phyloP scores from a whole-genome alignment of 1,139 yeast species.

The Saccharomyces pastorianus region DNA sequence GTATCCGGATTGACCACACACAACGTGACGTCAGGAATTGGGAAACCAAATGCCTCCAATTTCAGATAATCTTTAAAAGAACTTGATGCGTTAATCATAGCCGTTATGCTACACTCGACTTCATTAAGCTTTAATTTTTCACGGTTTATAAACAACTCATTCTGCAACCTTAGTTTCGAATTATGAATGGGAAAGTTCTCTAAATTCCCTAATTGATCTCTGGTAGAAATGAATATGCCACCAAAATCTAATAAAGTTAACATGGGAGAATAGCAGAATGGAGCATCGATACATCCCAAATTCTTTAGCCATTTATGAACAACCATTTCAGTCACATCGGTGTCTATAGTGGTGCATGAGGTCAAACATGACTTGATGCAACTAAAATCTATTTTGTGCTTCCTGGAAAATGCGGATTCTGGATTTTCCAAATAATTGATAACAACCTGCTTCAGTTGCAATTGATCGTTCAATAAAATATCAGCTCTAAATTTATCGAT shows the following conservation, averaged over 20 bases:
- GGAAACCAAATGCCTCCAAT: conserved; percentile 89
- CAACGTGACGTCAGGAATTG: conserved; percentile 85
- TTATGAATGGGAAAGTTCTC: conserved; percentile 28
- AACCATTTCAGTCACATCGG: conserved; percentile 83
- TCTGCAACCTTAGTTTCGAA: conserved; percentile 24
- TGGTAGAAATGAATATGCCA: conserved; percentile 85
- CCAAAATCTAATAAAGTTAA: conserved; percentile 88
- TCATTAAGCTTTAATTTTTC: conserved; percentile 72
- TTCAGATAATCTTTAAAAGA: conserved; percentile 42
- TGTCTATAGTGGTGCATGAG: conserved; percentile 85
- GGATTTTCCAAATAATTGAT: conserved; percentile 92
- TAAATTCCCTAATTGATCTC: conserved; percentile 67
- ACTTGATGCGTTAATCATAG: conserved; percentile 27
- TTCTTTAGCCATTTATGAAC: conserved; percentile 92
- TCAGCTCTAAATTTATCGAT: conserved; percentile 66
- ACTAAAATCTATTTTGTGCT: conserved; percentile 69
- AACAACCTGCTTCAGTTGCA: conserved; percentile 86
- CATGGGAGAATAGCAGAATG: conserved; percentile 81
- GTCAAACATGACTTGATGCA: conserved; percentile 84
- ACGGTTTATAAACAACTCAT: conserved; percentile 69
- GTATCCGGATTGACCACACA: conserved; percentile 90
- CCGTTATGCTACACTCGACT: conserved; percentile 40
- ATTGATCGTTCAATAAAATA: conserved; percentile 72
- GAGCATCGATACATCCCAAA: conserved; percentile 71
- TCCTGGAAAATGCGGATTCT: conserved; percentile 71